Evolutionary conservation across 257 asterid species (phyloP).

Genomic region (Jaltomata sinuosa): DNA sequence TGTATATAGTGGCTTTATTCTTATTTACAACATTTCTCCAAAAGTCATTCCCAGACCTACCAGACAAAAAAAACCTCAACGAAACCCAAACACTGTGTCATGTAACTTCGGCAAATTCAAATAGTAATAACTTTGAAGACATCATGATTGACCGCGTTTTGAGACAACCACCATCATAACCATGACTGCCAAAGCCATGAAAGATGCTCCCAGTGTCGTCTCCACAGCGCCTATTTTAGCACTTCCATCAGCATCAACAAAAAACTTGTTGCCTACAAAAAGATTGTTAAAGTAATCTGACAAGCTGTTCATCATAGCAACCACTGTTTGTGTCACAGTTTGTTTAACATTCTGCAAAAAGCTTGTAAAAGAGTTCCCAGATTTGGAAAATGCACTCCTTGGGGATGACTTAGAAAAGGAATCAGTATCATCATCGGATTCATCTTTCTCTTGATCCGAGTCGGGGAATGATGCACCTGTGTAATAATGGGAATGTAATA

Average conservation of each 20-base stretch:
- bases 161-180: conserved; percentile 32
- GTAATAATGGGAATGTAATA: neutral
- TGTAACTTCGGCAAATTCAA: conserved; percentile 23
- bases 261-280: conserved; percentile 32
- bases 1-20: neutral
- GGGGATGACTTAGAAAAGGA: conserved; percentile 3
- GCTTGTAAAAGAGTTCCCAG: conserved; percentile 11
- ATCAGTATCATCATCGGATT: conserved; percentile 9
- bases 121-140: neutral
- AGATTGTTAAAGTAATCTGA: conserved; percentile 45
- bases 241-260: conserved; percentile 21
- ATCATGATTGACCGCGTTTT: conserved; percentile 11
- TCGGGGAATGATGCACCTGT: neutral
- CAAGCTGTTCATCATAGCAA: conserved; percentile 52
- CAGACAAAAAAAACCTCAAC: neutral
- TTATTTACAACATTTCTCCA: neutral
- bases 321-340: conserved; percentile 39
- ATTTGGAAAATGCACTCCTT: neutral
- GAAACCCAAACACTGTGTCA: neutral
- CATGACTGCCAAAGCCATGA: conserved; percentile 61
- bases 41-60: neutral
- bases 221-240: conserved; percentile 19
- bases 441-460: neutral
- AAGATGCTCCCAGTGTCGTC: conserved; percentile 30
- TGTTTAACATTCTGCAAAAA: conserved; percentile 23